Percentiles rank a stretch among this genome's conserved stretches.
phyloP scores from a whole-genome alignment of 2,329 filamentous ascomycete genomes.

The Hypoxylon sp. region DNA sequence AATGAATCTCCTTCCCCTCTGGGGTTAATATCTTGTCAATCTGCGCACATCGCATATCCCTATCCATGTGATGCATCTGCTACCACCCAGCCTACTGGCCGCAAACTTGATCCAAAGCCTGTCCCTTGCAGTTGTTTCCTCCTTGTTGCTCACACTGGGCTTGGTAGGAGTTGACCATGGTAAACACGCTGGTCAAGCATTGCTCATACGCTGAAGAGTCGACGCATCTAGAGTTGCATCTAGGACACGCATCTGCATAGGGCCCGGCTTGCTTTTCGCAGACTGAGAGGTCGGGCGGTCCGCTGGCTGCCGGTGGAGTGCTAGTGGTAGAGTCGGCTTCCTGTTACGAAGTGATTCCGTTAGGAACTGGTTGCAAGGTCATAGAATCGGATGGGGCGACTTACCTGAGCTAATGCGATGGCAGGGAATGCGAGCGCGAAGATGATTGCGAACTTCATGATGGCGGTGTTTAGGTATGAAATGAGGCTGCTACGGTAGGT shows the following conservation, averaged over 20 bases:
- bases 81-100: too few species aligned
- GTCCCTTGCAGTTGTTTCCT: conserved; percentile 28
- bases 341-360: not conserved
- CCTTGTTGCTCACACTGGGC: conserved; percentile 34
- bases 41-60: too few species aligned
- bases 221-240: conserved; percentile 31
- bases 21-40: too few species aligned
- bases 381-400: not conserved
- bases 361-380: not conserved
- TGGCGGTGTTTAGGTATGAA: too few species aligned
- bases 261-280: conserved; percentile 30
- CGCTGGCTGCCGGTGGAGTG: conserved; percentile 14
- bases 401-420: conserved; percentile 36
- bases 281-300: conserved; percentile 25
- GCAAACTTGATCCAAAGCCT: conserved; percentile 30
- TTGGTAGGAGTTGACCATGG: conserved; percentile 32
- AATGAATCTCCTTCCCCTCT: too few species aligned
- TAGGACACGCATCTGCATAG: conserved; percentile 30
- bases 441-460: conserved; percentile 36
- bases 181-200: conserved; percentile 36
- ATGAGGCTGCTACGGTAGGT: too few species aligned
- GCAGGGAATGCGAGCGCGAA: conserved; percentile 28
- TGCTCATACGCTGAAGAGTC: conserved; percentile 14
- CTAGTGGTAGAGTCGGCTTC: conserved; percentile 17
- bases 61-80: too few species aligned